Conservation (phyloP, 306 rosid genomes). For the Ziziphus jujuba region DNA sequence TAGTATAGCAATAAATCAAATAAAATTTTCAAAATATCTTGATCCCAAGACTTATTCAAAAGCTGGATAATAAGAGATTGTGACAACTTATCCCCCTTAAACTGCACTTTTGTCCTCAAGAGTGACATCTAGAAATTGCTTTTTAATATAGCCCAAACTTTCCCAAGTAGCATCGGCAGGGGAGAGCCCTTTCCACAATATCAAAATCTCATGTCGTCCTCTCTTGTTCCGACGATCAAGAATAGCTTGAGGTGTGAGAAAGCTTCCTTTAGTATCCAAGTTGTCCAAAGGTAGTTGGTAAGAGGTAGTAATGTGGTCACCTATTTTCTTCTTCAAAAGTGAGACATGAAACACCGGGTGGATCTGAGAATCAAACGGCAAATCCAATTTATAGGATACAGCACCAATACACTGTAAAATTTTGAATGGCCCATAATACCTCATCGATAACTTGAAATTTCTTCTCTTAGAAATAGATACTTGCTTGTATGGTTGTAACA, state of each 20-base stretch:
- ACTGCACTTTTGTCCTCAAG: too few relatives aligned
- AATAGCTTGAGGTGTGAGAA: not conserved
- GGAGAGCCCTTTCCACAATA: not conserved
- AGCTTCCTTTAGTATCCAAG: not conserved
- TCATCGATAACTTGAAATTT: not conserved
- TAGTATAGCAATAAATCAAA: too few relatives aligned
- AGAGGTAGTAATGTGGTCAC: not conserved
- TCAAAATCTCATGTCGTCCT: not conserved
- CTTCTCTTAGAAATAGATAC: not conserved
- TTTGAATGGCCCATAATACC: not conserved
- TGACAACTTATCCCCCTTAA: too few relatives aligned
- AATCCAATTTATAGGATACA: not conserved
- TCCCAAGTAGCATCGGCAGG: constrained; percentile 5
- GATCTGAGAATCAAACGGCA: not conserved
- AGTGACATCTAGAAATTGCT: too few relatives aligned
- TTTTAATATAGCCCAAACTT: too few relatives aligned
- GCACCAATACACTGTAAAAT: not conserved
- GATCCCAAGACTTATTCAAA: too few relatives aligned
- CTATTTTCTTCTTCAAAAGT: not conserved
- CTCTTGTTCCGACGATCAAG: not conserved
- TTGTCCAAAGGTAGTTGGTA: too few relatives aligned
- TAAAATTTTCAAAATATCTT: too few relatives aligned
- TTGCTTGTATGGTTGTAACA: not conserved
- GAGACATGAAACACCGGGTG: constrained; percentile 1
- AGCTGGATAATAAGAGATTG: too few relatives aligned